These are phyloP conservation scores for Hypoxylon sp. DNA, from an alignment of 2,329 filamentous ascomycete genomes.

Conservation along the genomic window DNA sequence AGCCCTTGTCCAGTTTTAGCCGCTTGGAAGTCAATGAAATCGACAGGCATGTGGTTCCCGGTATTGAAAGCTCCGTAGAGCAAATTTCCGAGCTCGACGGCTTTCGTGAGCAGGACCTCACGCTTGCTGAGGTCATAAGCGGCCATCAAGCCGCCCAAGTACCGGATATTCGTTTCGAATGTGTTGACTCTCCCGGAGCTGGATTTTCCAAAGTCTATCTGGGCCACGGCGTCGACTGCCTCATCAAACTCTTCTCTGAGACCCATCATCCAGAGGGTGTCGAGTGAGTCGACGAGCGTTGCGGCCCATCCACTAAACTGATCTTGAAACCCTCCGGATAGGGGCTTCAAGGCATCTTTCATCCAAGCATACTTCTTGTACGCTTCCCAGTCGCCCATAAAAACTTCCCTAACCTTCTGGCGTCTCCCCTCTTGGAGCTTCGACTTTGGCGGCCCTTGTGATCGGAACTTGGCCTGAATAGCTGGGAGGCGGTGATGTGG, in stretches of 20 bases:
- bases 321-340: slow-evolving; percentile 58
- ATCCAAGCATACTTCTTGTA: slow-evolving; percentile 63
- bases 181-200: slow-evolving; percentile 54
- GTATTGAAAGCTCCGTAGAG: slow-evolving; percentile 62
- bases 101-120: slow-evolving; percentile 57
- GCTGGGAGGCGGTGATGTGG: slow-evolving; percentile 45
- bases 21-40: slow-evolving; percentile 60
- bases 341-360: slow-evolving; percentile 61
- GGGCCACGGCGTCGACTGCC: slow-evolving; percentile 58
- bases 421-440: slow-evolving; percentile 51
- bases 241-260: slow-evolving; percentile 62
- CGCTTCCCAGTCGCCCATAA: slow-evolving; percentile 57
- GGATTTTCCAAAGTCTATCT: slow-evolving; percentile 62
- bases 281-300: slow-evolving; percentile 65
- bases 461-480: slow-evolving; percentile 54
- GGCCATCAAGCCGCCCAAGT: slow-evolving; percentile 58
- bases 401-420: slow-evolving; percentile 52
- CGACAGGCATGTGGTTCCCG: slow-evolving; percentile 59
- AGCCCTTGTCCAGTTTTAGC: slow-evolving; percentile 55
- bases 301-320: slow-evolving; percentile 65
- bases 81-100: slow-evolving; percentile 60
- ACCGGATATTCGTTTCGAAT: slow-evolving; percentile 61
- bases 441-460: slow-evolving; percentile 41
- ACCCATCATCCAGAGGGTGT: slow-evolving; percentile 64
- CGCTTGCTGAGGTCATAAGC: slow-evolving; percentile 57